Evolutionary conservation across 768 basidiomycete species (phyloP), one percentile per base, ranked within the genome.

Genomic region (Boletus speciosus): DNA sequence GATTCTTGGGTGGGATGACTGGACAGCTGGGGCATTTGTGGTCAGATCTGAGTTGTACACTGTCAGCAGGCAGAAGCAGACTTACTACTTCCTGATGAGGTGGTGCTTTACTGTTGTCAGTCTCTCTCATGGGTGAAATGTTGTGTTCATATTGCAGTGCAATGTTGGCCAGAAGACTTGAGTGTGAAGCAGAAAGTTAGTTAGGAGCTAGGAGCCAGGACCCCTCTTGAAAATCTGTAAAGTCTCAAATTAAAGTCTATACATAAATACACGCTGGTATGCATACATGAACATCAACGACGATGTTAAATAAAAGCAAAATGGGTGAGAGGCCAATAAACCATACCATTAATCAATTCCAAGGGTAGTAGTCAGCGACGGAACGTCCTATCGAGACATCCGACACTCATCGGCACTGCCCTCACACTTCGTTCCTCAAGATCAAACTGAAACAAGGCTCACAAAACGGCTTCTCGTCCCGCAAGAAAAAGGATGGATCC

Each of bases 371-470:
- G 35, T 42, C 41, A 16, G 38, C 46, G 6, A 37, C 47, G n/a
- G 41, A 47, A 37, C 10, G 38, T 16, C 36, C 19, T 12, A 37
- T 38, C 52, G 6, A 45, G 47, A 36, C 51, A 47, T 49, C 43
- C 19, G 27, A 37, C n/a, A 38, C 47, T 34, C 52, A 36, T 36
- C 16, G 21, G 35, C 29, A 47, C 25, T 25, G 35, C 19, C 53
- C 44, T 67, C 64, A 90, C 32, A 91, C 62, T 61, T 93, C 91
- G 65, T 89, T 93, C 65, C 85, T 77, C 60, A 93, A 71, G 35
- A 92, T 84, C 54, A 94, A 79, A 64, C 86, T 88, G 70, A 92
- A 97, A 68, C 95, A 98, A 36, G 72, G 77, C 63, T 93, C 89
- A 67, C 96, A 98, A 67, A 83, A 94, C 0, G 93, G 88, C 57